A percentile compares a stretch with the other conserved stretches of the same genome.
Evolutionary conservation across 768 basidiomycete species (phyloP).

Genomic region (Boletus vermiculosoides): DNA sequence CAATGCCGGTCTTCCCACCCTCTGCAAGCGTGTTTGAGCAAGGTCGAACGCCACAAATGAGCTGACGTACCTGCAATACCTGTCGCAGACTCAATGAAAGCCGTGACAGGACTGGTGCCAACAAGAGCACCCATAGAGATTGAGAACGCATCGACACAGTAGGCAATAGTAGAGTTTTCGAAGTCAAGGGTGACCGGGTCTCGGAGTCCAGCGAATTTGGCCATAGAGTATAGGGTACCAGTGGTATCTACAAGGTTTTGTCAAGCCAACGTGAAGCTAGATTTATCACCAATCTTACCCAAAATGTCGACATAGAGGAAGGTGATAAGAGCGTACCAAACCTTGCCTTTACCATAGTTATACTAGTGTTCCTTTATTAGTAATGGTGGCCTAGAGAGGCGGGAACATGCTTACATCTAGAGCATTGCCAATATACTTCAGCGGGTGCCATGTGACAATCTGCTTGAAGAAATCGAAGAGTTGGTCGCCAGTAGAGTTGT

Average conservation of each 20-base stretch:
- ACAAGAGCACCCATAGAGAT: conserved; percentile 80
- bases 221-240: conserved; percentile 88
- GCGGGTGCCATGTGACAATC: conserved; percentile 71
- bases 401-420: conserved; percentile 51
- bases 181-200: conserved; percentile 85
- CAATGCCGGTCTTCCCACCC: conserved; percentile 86
- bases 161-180: conserved; percentile 78
- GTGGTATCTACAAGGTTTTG: conserved; percentile 35
- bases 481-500: conserved; percentile 63
- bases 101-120: conserved; percentile 80
- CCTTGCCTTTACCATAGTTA: conserved; percentile 56
- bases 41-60: neutral
- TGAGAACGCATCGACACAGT: conserved; percentile 78
- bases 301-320: conserved; percentile 90
- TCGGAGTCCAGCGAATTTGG: conserved; percentile 85
- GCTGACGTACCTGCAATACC: conserved; percentile 61
- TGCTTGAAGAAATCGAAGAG: conserved; percentile 85
- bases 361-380: conserved; percentile 39
- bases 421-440: conserved; percentile 61
- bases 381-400: neutral
- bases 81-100: conserved; percentile 80
- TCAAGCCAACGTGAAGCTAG: neutral
- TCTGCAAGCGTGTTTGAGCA: conserved; percentile 41
- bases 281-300: conserved; percentile 41
- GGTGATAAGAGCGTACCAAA: conserved; percentile 87